These are phyloP conservation scores for Ramularia endophylla DNA, from an alignment of 2,329 filamentous ascomycete genomes.

Conservation along the genomic window DNA sequence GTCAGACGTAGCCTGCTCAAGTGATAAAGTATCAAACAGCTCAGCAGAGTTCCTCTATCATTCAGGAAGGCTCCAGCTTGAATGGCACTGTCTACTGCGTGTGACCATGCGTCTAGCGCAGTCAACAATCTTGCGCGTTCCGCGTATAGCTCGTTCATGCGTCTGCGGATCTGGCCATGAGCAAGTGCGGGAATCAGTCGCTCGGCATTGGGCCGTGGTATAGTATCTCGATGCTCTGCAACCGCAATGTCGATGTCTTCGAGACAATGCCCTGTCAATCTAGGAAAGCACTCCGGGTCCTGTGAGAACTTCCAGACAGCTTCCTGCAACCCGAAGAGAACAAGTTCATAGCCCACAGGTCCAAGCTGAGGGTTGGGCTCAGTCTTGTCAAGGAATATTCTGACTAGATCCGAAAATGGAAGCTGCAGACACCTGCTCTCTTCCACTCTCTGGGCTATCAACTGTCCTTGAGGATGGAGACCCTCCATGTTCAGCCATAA, in stretches of 20 bases:
- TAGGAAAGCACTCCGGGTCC: constrained; percentile 14
- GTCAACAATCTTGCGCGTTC: constrained; percentile 8
- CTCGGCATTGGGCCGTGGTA: neutral
- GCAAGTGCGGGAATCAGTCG: constrained; percentile 1
- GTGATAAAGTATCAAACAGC: constrained; percentile 12
- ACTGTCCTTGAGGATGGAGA: constrained; percentile 2
- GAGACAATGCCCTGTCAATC: constrained; percentile 10
- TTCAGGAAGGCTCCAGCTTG: constrained; percentile 7
- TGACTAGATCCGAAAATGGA: constrained; percentile 15
- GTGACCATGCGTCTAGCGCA: constrained; percentile 10
- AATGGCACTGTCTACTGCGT: constrained; percentile 6
- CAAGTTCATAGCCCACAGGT: constrained; percentile 12
- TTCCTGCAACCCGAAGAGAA: constrained; percentile 15
- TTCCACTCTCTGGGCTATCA: constrained; percentile 7
- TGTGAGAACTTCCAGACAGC: constrained; percentile 17
- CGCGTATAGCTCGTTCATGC: constrained; percentile 5
- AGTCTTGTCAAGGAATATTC: constrained; percentile 11
- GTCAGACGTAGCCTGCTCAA: constrained; percentile 9
- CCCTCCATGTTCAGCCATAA: constrained; percentile 9
- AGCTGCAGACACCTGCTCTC: constrained; percentile 8
- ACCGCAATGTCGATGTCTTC: constrained; percentile 4
- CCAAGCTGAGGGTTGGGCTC: constrained; percentile 12
- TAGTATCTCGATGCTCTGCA: neutral
- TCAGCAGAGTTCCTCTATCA: constrained; percentile 10
- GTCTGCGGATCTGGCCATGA: neutral